Conservation (phyloP, 768 basidiomycete genomes). For the Mycena belliarum region DNA sequence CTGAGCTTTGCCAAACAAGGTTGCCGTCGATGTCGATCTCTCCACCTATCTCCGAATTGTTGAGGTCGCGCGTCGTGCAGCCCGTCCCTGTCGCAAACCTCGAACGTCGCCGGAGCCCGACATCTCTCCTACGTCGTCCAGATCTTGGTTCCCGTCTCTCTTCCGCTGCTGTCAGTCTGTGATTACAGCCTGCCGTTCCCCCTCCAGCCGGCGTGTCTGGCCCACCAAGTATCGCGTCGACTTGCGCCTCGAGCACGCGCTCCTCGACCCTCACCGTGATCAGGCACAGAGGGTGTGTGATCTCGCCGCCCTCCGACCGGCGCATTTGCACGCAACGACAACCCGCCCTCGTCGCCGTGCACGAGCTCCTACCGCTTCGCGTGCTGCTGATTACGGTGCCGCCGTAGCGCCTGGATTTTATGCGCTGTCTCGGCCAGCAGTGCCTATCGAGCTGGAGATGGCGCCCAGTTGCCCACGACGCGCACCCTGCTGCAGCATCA, state of each 20-base stretch:
- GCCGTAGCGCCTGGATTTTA: conserved; percentile 61
- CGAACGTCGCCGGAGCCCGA: conserved; percentile 46
- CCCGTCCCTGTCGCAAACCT: conserved; percentile 62
- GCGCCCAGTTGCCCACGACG: no score
- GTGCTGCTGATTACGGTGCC: conserved; percentile 69
- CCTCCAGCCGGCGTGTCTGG: conserved; percentile 45
- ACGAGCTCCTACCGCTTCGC: conserved; percentile 66
- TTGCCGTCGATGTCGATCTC: conserved; percentile 56
- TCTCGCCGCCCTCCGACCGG: conserved; percentile 41
- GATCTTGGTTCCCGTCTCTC: conserved; percentile 30
- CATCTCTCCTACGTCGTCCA: conserved; percentile 32
- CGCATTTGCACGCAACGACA: no score
- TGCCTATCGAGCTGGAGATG: background rate
- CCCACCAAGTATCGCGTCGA: conserved; percentile 75
- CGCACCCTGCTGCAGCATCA: no score
- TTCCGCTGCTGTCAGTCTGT: conserved; percentile 27
- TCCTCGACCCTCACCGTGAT: no score
- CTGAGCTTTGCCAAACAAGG: conserved; percentile 63
- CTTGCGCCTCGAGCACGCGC: no score
- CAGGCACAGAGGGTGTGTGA: conserved; percentile 71
- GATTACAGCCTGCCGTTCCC: conserved; percentile 41
- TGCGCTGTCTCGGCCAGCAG: conserved; percentile 49
- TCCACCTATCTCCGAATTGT: conserved; percentile 70
- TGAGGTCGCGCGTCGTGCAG: conserved; percentile 61
- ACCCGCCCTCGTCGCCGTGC: conserved; percentile 57